Percentiles rank a stretch among this genome's conserved stretches.
These are phyloP conservation scores for Nicotiana otophora DNA, from an alignment of 257 asterid species.

Conservation along the genomic window DNA sequence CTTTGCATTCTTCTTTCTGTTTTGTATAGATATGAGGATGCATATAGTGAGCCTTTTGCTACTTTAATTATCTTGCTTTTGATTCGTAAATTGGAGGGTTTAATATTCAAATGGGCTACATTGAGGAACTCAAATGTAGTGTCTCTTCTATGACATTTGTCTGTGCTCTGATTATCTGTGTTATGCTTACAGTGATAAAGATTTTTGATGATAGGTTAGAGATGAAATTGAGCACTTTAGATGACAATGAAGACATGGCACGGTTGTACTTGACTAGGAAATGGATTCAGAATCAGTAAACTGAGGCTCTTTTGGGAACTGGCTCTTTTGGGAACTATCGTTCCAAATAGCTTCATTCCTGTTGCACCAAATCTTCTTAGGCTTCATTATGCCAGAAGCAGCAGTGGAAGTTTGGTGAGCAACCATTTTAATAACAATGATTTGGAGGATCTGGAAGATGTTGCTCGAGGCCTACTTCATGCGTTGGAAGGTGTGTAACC, in stretches of 20 bases:
- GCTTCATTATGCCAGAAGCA: slow-evolving; percentile 42
- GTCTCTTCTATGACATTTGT: background rate
- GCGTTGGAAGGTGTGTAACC: too few species aligned
- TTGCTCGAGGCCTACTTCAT: too few species aligned
- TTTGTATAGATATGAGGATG: background rate
- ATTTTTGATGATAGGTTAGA: slow-evolving; percentile 12
- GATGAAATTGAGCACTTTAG: slow-evolving; percentile 90
- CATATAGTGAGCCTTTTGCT: background rate
- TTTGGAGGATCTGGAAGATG: too few species aligned
- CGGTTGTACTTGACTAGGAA: slow-evolving; percentile 76
- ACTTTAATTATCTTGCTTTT: background rate
- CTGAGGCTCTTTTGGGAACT: slow-evolving; percentile 43
- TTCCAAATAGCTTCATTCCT: slow-evolving; percentile 45
- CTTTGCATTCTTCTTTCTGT: background rate
- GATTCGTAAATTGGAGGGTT: background rate
- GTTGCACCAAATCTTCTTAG: slow-evolving; percentile 49
- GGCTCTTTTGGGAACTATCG: too few species aligned
- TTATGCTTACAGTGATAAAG: slow-evolving; percentile 6
- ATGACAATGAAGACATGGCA: slow-evolving; percentile 92
- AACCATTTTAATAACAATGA: slow-evolving; percentile 30
- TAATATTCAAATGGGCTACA: background rate
- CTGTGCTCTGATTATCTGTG: background rate
- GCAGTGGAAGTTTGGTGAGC: slow-evolving; percentile 66
- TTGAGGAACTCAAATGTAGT: background rate
- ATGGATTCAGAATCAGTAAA: slow-evolving; percentile 72